Evolutionary conservation across 768 basidiomycete species (phyloP), one percentile per base, ranked within the genome.

Genomic region (Termitomyces sp.): DNA sequence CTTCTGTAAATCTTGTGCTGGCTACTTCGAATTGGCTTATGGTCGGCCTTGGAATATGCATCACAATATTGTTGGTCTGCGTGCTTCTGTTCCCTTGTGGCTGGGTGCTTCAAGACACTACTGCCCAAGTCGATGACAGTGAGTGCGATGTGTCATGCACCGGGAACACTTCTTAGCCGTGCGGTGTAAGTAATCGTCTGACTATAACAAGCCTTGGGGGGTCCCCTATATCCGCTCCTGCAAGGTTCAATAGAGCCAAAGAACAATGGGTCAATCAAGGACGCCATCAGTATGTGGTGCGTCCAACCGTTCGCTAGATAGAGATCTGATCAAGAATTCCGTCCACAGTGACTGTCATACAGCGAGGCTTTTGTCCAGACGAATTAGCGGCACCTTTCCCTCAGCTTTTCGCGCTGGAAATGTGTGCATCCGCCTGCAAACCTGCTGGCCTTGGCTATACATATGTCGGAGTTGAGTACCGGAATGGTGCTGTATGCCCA

Each of bases 21-120:
- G 59, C 7, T 60, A 56, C 30, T 60, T 43, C 47, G 51, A 57
- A 40, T 25, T 60, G 16, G 59, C 59, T 16, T 60, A 60, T 40
- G n/a, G 55, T 56, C 28, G 55, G 59, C 12, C 19, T n/a, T 60
- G 19, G 52, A 53, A 25, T 44, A 39, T 49, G 55, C 45, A 11
- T 39, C 37, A 2, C 46, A 53, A 57, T 60, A 55, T n/a, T 60
- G 59, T 57, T 10, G 43, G 55, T 45, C 25, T 12, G 19, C 27
- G 1, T 5, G n/a, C n/a, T 34, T 40, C 44, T 17, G n/a, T 12
- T n/a, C 21, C 53, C 10, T n/a, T 55, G 54, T 55, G 54, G 57
- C 28, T 60, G 59, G 59, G 59, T 54, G n/a, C 49, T 60, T 10
- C 59, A 60, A 39, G 48, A 56, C 21, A 56, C 55, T 17, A 47